Evolutionary conservation across 495 filamentous ascomycete species (phyloP), one percentile per base, ranked within the genome.

Genomic region (Neohortaea acidophila): DNA sequence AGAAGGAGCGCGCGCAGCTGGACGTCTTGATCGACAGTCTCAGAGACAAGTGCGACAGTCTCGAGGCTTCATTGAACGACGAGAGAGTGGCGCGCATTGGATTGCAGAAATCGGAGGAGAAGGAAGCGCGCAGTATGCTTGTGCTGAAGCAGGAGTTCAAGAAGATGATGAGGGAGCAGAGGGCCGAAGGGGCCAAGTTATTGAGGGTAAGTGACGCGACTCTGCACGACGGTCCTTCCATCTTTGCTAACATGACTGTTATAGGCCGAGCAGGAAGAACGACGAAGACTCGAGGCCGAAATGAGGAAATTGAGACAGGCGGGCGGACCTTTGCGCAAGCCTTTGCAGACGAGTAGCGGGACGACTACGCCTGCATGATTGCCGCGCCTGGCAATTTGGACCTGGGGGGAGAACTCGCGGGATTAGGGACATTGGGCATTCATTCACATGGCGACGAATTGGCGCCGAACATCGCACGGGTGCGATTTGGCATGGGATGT

Each of bases 151-250:
- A 75, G 36, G 81, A 87, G 55, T 87, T 87, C 55, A 81, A 81
- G 66, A 84, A 83, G 64, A 85, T 87, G 81, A 87, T 85, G 81
- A 67, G 77, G 36, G 81, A 85, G 47, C 79, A 77, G 40, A 73
- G 79, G 33, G 66, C 68, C 12, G 81, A 87, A 49, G 75, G 74
- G 43, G 62, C 73, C 55, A 81, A 69, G 61, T 63, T 68, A 35
- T 53, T 85, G 25, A 76, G 69, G 65, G 81, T 84, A 52, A 55
- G 71, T 66, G 43, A 21, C 34, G 40, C 36, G 33, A 21, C 35
- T 39, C 11, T 23, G 3, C 8, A 19, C 2, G 19, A 22, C 4
- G 2, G 12, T 19, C 12, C n/a, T n/a, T n/a, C n/a, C n/a, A n/a
- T n/a, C n/a, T n/a, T 21, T 47, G 18, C 41, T 47, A 24, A 38